Base-by-base conservation (phyloP, 306 rosid species). In the Dryas drummondii region DNA sequence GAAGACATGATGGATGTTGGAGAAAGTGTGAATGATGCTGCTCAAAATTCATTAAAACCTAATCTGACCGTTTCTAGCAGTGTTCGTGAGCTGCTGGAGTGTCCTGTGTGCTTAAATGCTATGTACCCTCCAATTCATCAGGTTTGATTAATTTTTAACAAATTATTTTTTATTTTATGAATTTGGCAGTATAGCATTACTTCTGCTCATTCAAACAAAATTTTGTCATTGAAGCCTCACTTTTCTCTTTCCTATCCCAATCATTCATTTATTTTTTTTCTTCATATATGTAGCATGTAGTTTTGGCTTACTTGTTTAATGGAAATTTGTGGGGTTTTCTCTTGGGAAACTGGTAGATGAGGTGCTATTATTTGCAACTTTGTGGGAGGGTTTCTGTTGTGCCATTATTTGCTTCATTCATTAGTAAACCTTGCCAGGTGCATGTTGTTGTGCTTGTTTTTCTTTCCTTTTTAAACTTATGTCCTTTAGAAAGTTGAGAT, bases 71-170 rank as follows among this genome's bases (percentile, higher is more conserved):
- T 91, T 88, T 86, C 94, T 46, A 91, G 91, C 84, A 91, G 96
- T 78, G 98, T 93, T 50, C 96, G 93, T 49, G 98, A 93, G 70
- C 97, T 93, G 55, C 80, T 93, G 82, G 98, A 93, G 88, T 93
- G 98, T 71, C 98, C 98, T 54, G 98, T 93, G 46, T 93, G 97
- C 87, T 81, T 91, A 81, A 93, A 81, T 82, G 96, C 97, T 13
- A 93, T 93, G 97, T 93, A 93, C 84, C 98, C 98, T 73, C 98
- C 97, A 37, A 93, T 93, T 72, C 98, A 91, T 81, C 98, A 93
- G 96, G 98, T 93, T 66, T 66, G 82, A 66, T 62, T 56, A 41
- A 67, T 37, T 68, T 8, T 8, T 12, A 52, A 53, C 6, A 49
- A 8, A 8, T 26, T 13, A 32, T 14, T 11, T 11, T 51, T 44